A percentile compares a stretch with the other conserved stretches of the same genome.
Evolutionary conservation across 306 rosid species (phyloP).

Genomic region (Glycine tomentella): DNA sequence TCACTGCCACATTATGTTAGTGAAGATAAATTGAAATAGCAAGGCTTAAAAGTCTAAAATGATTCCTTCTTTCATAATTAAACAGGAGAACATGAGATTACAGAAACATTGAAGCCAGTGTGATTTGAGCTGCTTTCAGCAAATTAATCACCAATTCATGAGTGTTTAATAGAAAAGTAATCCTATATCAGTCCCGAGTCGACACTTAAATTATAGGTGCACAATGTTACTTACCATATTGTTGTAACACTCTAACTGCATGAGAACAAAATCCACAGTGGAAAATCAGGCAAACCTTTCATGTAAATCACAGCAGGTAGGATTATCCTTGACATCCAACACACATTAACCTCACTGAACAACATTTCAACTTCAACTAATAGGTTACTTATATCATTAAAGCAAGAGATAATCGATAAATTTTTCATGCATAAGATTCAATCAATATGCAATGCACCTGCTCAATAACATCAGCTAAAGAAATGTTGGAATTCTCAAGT

Average conservation of each 20-base stretch:
- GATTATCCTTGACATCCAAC: conserved; percentile 77
- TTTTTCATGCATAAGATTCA: too few species aligned
- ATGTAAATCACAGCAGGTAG: conserved; percentile 74
- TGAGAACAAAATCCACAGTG: conserved; percentile 86
- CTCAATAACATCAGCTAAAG: conserved; percentile 72
- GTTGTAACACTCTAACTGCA: conserved; percentile 74
- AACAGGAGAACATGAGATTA: too few species aligned
- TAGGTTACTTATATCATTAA: conserved; percentile 4
- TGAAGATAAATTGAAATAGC: too few species aligned
- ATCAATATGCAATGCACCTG: conserved; percentile 57
- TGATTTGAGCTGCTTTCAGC: too few species aligned
- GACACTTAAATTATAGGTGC: background rate
- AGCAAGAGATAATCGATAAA: too few species aligned
- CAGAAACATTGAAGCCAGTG: background rate
- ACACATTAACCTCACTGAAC: conserved; percentile 34
- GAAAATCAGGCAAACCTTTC: conserved; percentile 81
- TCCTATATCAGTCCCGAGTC: too few species aligned
- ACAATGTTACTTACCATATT: conserved; percentile 54
- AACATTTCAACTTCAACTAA: background rate
- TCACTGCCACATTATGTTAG: too few species aligned
- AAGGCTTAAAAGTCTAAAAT: too few species aligned
- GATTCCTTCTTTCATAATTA: background rate
- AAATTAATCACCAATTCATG: too few species aligned
- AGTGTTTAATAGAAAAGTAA: too few species aligned
- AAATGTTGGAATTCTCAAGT: conserved; percentile 55